Base-by-base conservation (phyloP, 805 yeast species). In the Jamesozyma hellenica region DNA sequence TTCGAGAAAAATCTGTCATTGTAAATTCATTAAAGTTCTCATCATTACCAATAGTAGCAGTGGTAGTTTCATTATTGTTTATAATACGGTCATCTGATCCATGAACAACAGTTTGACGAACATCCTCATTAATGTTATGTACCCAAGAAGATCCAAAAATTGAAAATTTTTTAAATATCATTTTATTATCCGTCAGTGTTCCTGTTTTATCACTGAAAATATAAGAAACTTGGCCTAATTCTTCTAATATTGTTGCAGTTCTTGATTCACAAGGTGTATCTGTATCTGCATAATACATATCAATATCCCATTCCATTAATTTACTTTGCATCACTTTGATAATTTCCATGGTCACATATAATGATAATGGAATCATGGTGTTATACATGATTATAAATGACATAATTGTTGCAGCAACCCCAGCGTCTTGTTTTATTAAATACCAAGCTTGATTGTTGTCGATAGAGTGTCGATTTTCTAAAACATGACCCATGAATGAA, bases 151-250 rank as follows among this genome's bases (percentile, higher is more conserved):
- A 71, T 2, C 99, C 99, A 39, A 82, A 80, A 4, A 92, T 79
- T 9, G 94, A 76, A 49, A 90, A 74, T 54, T 88, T 88, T 34
- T 96, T 71, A 59, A 92, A 92, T 21, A 90, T 65, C 99, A 92
- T 92, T 51, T 79, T 65, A 56, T 92, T 92, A 51, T 92, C 97
- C 0, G 99, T 92, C 44, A 92, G 70, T 0, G 99, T 92, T 9
- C 99, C 99, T 0, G 98, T 92, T 60, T 92, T 92, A 61, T 92
- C 99, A 44, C 95, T 83, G 58, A 92, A 92, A 3, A 92, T 73
- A 55, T 90, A 88, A 36, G 95, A 81, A 1, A 94, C 96, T 58
- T 92, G 99, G 2, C 99, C 99, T 51, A 92, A 67, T 61, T 92
- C 98, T 58, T 92, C 99, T 47, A 92, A 72, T 48, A 92, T 86